phyloP scores from a whole-genome alignment of 345 rosid species.

The Acer negundo region DNA sequence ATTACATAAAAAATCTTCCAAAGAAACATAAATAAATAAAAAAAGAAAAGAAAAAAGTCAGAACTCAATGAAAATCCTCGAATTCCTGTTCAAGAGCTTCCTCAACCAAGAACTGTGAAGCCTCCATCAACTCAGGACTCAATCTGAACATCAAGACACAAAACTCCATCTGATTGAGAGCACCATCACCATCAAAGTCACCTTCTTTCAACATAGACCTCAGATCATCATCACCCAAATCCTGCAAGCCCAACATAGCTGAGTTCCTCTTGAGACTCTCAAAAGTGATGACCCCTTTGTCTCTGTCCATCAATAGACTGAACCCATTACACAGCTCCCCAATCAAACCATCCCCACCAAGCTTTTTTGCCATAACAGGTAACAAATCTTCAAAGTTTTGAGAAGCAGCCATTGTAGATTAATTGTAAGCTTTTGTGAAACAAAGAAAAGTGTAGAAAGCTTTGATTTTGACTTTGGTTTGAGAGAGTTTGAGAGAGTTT shows the following conservation, averaged over 20 bases:
- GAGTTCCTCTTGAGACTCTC: slow-evolving; percentile 68
- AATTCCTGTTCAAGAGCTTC: slow-evolving; percentile 65
- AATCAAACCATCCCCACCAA: slow-evolving; percentile 79
- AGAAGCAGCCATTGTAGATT: slow-evolving; percentile 25
- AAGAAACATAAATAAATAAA: background rate
- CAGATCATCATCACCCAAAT: slow-evolving; percentile 71
- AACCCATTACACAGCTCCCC: slow-evolving; percentile 86
- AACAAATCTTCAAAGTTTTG: slow-evolving; percentile 65
- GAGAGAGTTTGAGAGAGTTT: background rate
- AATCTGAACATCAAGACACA: slow-evolving; percentile 91
- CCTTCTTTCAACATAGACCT: slow-evolving; percentile 71
- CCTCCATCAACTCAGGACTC: slow-evolving; percentile 85
- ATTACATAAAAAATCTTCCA: background rate
- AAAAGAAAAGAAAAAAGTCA: background rate
- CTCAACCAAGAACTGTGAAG: slow-evolving; percentile 56
- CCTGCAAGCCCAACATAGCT: slow-evolving; percentile 64
- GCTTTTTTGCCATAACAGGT: slow-evolving; percentile 77
- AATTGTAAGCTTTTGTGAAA: slow-evolving; percentile 12
- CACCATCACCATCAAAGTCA: slow-evolving; percentile 75
- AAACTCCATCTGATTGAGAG: slow-evolving; percentile 86
- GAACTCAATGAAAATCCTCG: slow-evolving; percentile 17
- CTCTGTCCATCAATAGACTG: slow-evolving; percentile 62
- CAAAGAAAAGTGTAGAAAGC: background rate
- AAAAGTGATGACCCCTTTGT: slow-evolving; percentile 70
- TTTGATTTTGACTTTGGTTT: background rate